phyloP scores from a whole-genome alignment of 768 basidiomycete species.

The Leccinum obscurum region DNA sequence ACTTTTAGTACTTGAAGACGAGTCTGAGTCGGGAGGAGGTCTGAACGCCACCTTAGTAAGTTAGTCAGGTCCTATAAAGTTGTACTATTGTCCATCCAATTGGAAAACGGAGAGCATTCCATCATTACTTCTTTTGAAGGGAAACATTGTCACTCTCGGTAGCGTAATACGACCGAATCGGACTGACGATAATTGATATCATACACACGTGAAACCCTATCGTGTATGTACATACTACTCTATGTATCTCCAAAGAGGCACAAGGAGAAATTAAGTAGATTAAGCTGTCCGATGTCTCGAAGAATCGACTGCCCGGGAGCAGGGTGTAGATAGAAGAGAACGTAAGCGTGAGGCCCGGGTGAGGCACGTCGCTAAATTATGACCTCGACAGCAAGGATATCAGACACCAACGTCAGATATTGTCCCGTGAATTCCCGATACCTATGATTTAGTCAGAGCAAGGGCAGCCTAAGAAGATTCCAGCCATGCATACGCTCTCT shows the following conservation, averaged over 20 bases:
- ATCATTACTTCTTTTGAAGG: no score
- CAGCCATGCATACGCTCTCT: background rate
- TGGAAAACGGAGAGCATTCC: no score
- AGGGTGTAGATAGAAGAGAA: background rate
- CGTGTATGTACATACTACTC: background rate
- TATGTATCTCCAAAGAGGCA: background rate
- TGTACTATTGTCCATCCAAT: no score
- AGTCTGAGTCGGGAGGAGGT: no score
- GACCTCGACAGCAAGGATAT: background rate
- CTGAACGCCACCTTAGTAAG: no score
- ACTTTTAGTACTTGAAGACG: no score
- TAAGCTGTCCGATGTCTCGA: background rate
- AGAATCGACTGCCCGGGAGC: background rate
- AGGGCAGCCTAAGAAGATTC: background rate
- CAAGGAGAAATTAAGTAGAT: background rate
- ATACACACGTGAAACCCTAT: no score
- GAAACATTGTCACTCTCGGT: no score
- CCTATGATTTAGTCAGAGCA: background rate
- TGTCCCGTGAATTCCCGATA: background rate
- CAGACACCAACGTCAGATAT: background rate
- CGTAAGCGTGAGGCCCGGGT: background rate
- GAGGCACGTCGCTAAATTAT: background rate
- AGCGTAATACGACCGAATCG: no score
- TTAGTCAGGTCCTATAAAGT: no score
- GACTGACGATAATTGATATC: no score